Percentiles rank a stretch among this genome's conserved stretches.
Conservation (phyloP, 495 filamentous ascomycete species). For the Tuber borchii region DNA sequence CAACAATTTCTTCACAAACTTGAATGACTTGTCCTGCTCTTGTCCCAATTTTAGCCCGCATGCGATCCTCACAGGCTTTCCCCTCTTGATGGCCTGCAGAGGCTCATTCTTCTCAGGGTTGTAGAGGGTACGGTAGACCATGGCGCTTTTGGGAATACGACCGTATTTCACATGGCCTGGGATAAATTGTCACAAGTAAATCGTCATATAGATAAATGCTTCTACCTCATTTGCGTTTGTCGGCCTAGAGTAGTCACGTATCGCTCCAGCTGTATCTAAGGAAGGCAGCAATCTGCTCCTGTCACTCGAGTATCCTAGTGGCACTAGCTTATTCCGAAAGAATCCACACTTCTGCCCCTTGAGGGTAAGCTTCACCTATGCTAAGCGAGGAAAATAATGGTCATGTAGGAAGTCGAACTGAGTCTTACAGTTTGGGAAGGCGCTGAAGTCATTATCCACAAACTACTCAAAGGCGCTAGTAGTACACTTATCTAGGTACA, state of each 20-base stretch:
- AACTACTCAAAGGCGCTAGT: no score
- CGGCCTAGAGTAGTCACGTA: background rate
- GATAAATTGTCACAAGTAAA: conserved; percentile 6
- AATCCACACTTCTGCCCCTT: background rate
- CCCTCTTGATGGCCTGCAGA: accelerated
- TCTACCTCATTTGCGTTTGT: background rate
- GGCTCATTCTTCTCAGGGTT: background rate
- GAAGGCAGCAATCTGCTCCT: background rate
- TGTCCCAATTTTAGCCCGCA: background rate
- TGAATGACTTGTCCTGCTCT: background rate
- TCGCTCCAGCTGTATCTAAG: background rate
- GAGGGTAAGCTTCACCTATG: background rate
- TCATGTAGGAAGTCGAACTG: background rate
- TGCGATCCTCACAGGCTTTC: accelerated
- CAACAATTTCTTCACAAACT: background rate
- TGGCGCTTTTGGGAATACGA: background rate
- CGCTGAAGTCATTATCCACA: no score
- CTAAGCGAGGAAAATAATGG: background rate
- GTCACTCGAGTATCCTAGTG: background rate
- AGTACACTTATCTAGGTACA: no score
- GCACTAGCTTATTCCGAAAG: background rate
- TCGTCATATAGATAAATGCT: conserved; percentile 6
- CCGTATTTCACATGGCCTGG: background rate
- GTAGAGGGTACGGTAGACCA: background rate
- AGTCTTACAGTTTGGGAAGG: background rate